Evolutionary conservation across 345 rosid genomes (phyloP), one percentile per base, ranked within the genome.

Genomic region (Eucalyptus tenuipes): DNA sequence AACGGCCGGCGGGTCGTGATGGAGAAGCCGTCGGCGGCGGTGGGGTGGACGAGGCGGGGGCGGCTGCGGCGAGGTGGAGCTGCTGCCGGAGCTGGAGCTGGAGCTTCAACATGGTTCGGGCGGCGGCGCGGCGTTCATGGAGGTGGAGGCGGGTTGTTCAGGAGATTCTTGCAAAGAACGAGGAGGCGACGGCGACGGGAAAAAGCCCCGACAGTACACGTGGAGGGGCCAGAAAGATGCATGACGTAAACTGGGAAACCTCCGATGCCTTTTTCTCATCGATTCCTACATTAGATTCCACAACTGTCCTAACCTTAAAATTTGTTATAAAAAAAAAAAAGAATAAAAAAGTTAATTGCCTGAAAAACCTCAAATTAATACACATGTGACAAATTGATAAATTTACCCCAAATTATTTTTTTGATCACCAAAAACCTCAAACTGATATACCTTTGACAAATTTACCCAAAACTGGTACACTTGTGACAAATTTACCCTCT

Each of bases 21-120:
- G 90, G 48, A 44, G 89, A 64, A 95, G 94, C 55, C 87, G 82
- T 6, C 33, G 91, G 5, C 13, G 24, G 68, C 87, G 71, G 80
- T 92, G 87, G 86, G 71, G 82, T 0, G 93, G 88, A 49, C 0
- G 88, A 53, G 31, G 85, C 52, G 71, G 49, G 88, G 25, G 87
- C 44, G 14, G 24, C 25, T 75, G 82, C 27, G 0, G 82, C 22
- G 82, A 37, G 82, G 15, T 37, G 82, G 7, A 75, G 82, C 82
- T 37, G 47, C 6, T 8, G 57, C 47, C 47, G 47, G 47, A 44
- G 45, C 55, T 1, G 55, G 55, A 50, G 55, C 24, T 10, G 82
- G 47, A 37, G 27, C 82, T 37, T 71, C 81, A 75, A 75, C 82
- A 75, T 75, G 47, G 82, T 20, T 10, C 27, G 82, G 82, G 27